phyloP scores from a whole-genome alignment of 176 grass and related monocot species.

The Eleusine coracana region DNA sequence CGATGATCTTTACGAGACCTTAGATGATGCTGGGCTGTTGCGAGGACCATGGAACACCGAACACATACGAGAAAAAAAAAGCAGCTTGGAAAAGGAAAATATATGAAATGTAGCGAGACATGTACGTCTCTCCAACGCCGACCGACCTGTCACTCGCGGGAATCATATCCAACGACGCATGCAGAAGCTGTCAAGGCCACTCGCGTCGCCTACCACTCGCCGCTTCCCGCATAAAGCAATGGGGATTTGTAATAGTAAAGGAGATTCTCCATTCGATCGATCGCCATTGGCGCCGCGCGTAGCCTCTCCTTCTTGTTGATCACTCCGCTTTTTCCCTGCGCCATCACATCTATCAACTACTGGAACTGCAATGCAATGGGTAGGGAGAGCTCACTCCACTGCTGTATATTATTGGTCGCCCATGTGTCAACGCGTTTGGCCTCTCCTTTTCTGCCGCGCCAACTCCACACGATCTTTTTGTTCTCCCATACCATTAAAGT shows the following conservation, averaged over 20 bases:
- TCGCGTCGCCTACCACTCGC: constrained; percentile 47
- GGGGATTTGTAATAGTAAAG: constrained; percentile 1
- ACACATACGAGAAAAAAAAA: no score
- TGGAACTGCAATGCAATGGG: no score
- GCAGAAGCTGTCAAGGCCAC: constrained; percentile 10
- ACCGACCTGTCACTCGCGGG: not conserved
- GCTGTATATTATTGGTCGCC: not conserved
- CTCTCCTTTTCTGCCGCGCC: constrained; percentile 28
- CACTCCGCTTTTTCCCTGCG: not conserved
- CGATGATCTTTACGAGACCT: not conserved
- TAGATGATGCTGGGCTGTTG: not conserved
- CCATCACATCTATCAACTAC: not conserved
- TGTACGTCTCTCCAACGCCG: constrained; percentile 2
- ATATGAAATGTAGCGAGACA: not conserved
- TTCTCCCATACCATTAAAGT: not conserved
- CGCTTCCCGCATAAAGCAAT: constrained; percentile 35
- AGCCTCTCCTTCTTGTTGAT: not conserved
- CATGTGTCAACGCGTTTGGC: constrained; percentile 37
- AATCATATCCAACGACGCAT: not conserved
- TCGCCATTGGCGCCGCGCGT: not conserved
- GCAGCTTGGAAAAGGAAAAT: not conserved
- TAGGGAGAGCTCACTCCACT: no score
- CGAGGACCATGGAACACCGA: constrained; percentile 33
- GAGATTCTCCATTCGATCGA: constrained; percentile 19
- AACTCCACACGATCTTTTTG: not conserved